phyloP scores from a whole-genome alignment of 768 basidiomycete genomes.

The Neoboletus magnificus region DNA sequence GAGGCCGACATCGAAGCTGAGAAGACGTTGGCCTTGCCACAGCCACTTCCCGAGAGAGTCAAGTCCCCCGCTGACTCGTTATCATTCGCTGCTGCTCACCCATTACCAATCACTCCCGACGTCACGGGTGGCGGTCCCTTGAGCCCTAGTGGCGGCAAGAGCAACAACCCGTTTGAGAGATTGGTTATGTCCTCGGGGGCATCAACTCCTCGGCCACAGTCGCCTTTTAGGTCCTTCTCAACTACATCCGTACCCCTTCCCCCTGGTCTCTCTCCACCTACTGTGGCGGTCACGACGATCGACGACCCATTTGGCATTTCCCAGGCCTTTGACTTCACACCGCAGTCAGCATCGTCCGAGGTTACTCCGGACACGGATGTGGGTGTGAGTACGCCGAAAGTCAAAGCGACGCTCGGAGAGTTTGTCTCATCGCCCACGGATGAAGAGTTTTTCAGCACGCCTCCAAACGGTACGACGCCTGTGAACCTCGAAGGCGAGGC shows the following conservation, averaged over 20 bases:
- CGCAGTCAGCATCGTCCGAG: constrained; percentile 10
- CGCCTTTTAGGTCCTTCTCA: constrained; percentile 57
- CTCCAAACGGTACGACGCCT: constrained; percentile 44
- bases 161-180: constrained; percentile 90
- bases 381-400: constrained; percentile 20
- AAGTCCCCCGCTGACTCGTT: constrained; percentile 48
- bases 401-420: constrained; percentile 10
- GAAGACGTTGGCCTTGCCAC: constrained; percentile 16
- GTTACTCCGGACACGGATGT: constrained; percentile 21
- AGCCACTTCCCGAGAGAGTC: constrained; percentile 25
- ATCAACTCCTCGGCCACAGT: constrained; percentile 47
- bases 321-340: constrained; percentile 19
- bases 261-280: constrained; percentile 19
- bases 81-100: constrained; percentile 62
- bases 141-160: constrained; percentile 52
- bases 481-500: constrained; percentile 10
- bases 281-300: constrained; percentile 5
- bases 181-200: constrained; percentile 47
- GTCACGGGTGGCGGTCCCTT: constrained; percentile 42
- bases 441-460: constrained; percentile 60
- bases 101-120: constrained; percentile 71
- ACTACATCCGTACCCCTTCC: constrained; percentile 37
- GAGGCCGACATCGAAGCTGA: constrained; percentile 53
- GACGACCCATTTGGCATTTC: constrained; percentile 57
- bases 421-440: constrained; percentile 32